phyloP scores from a whole-genome alignment of 345 rosid genomes.

The Dimocarpus longan region DNA sequence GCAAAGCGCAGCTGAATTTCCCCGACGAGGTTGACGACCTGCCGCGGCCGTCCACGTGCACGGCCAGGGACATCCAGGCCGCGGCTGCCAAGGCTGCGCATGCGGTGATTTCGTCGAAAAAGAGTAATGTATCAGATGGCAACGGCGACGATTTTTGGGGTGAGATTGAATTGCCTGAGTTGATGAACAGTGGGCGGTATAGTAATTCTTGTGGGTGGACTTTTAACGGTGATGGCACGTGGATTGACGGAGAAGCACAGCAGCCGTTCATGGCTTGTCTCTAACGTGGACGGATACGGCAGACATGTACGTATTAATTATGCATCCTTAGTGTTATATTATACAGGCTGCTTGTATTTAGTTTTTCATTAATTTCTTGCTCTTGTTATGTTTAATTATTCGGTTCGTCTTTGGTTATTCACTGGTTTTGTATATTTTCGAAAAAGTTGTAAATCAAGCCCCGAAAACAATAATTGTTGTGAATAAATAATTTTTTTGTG shows the following conservation, averaged over 20 bases:
- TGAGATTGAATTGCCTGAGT: slow-evolving; percentile 74
- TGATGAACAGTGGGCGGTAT: slow-evolving; percentile 37
- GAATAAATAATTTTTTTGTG: background rate
- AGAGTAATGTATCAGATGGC: slow-evolving; percentile 27
- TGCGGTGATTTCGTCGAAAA: slow-evolving; percentile 24
- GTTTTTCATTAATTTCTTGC: background rate
- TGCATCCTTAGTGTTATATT: background rate
- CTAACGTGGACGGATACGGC: slow-evolving; percentile 14
- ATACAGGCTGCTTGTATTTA: background rate
- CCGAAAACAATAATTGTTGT: background rate
- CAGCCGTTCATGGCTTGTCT: slow-evolving; percentile 53
- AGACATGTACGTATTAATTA: slow-evolving; percentile 3
- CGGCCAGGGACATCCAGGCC: slow-evolving; percentile 73
- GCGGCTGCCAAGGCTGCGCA: slow-evolving; percentile 78
- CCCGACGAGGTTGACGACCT: slow-evolving; percentile 67
- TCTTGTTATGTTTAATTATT: background rate
- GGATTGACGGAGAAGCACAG: slow-evolving; percentile 52
- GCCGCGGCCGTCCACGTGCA: slow-evolving; percentile 58
- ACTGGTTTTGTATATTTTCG: background rate
- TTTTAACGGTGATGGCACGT: slow-evolving; percentile 43
- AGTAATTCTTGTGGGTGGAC: slow-evolving; percentile 46
- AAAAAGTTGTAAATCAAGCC: background rate
- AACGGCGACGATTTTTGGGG: slow-evolving; percentile 72
- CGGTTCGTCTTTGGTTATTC: background rate
- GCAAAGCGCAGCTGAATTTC: slow-evolving; percentile 80